Percentiles rank a stretch among this genome's conserved stretches.
Conservation (phyloP, 2,329 filamentous ascomycete genomes). For the Elsinoe fawcettii region DNA sequence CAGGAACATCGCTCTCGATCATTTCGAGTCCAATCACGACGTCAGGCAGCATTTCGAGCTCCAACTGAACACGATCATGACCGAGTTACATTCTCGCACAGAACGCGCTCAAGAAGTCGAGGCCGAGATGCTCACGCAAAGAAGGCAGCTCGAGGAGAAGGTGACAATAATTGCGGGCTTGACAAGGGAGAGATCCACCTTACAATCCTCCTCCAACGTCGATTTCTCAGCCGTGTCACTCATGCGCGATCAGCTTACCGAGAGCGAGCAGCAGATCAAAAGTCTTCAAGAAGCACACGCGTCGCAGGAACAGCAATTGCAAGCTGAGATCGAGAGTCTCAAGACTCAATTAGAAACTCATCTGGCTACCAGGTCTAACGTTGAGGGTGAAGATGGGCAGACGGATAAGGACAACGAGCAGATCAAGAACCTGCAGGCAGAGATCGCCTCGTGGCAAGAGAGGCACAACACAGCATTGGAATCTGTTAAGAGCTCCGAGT, state of each 20-base stretch:
- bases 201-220: conserved; percentile 70
- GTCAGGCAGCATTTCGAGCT: conserved; percentile 87
- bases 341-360: conserved; percentile 45
- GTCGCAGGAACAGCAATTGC: conserved; percentile 66
- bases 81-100: conserved; percentile 77
- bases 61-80: conserved; percentile 84
- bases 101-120: conserved; percentile 88
- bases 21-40: conserved; percentile 74
- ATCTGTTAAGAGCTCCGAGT: conserved; percentile 64
- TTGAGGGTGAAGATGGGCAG: conserved; percentile 18
- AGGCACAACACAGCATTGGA: conserved; percentile 67
- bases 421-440: conserved; percentile 59
- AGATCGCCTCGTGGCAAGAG: conserved; percentile 65
- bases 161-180: conserved; percentile 91
- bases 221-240: conserved; percentile 86
- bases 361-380: conserved; percentile 16
- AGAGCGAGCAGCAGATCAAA: conserved; percentile 71
- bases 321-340: conserved; percentile 61
- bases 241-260: conserved; percentile 78
- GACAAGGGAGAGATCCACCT: conserved; percentile 83
- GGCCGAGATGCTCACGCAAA: conserved; percentile 69
- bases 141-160: conserved; percentile 96
- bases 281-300: conserved; percentile 64
- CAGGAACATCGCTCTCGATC: conserved; percentile 78
- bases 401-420: conserved; percentile 30